A percentile compares a stretch with the other conserved stretches of the same genome.
Conservation (phyloP, 1,284 basidiomycete species). For the Cronartium quercuum region DNA sequence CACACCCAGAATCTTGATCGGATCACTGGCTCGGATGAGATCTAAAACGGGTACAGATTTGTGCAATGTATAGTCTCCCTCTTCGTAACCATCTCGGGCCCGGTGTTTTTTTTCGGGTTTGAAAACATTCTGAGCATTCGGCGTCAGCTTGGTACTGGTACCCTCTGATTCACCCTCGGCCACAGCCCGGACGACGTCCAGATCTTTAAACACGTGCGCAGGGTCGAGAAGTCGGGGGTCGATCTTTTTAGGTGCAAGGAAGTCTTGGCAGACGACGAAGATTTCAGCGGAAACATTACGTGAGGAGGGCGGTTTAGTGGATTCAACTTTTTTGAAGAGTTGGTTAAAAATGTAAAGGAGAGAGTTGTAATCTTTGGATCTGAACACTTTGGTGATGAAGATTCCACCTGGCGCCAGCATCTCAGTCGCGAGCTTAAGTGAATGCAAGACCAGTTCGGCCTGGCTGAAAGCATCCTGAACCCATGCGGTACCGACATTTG, state of each 20-base stretch:
- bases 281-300: slow-evolving; percentile 99
- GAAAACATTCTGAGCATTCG: slow-evolving; percentile 66
- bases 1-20: slow-evolving; percentile 72
- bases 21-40: slow-evolving; percentile 66
- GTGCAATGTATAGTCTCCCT: slow-evolving; percentile 88
- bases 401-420: slow-evolving; percentile 89
- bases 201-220: slow-evolving; percentile 94
- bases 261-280: slow-evolving; percentile 96
- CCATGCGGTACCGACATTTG: slow-evolving; percentile 99
- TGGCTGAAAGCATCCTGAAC: slow-evolving; percentile 98
- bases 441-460: slow-evolving; percentile 92
- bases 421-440: slow-evolving; percentile 91
- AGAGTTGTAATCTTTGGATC: slow-evolving; percentile 97
- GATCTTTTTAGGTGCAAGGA: slow-evolving; percentile 87
- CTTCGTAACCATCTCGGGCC: slow-evolving; percentile 88
- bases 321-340: slow-evolving; percentile 91
- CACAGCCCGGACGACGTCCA: slow-evolving; percentile 51
- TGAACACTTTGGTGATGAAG: slow-evolving; percentile 98
- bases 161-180: slow-evolving; percentile 39
- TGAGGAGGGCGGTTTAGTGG: slow-evolving; percentile 96
- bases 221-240: slow-evolving; percentile 98
- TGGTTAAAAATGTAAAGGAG: slow-evolving; percentile 99
- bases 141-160: slow-evolving; percentile 54
- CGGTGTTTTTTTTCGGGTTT: slow-evolving; percentile 94
- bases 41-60: slow-evolving; percentile 66